Conservation (phyloP, 345 rosid genomes). For the Gossypium longicalyx region DNA sequence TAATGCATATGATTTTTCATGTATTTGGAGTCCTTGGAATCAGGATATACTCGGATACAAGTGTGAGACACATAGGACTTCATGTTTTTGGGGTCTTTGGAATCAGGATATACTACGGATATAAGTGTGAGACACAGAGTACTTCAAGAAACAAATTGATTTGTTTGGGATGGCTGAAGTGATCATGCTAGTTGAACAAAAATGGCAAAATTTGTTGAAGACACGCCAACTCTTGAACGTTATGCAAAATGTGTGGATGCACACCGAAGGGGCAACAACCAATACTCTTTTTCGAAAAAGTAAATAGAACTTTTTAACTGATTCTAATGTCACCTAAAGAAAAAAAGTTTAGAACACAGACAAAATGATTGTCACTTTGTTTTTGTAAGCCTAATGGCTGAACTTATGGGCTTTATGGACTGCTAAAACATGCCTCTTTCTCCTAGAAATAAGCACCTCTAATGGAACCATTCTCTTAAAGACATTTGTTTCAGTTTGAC, state of each 20-base stretch:
- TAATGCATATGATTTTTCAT: not conserved
- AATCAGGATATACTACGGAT: not conserved
- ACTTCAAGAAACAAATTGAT: not conserved
- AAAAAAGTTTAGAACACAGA: not conserved
- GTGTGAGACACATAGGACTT: not conserved
- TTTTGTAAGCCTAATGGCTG: constrained; percentile 12
- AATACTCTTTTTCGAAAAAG: not conserved
- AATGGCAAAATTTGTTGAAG: not conserved
- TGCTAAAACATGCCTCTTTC: constrained; percentile 28
- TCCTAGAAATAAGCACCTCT: constrained; percentile 22
- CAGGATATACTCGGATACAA: not conserved
- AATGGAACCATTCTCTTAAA: constrained; percentile 15
- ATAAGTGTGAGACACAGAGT: not conserved
- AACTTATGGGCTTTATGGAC: not conserved
- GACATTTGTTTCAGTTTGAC: constrained; percentile 21
- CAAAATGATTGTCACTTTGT: constrained; percentile 11
- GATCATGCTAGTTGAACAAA: not conserved
- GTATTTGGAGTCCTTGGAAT: not conserved
- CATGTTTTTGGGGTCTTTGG: too few species aligned
- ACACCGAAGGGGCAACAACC: not conserved
- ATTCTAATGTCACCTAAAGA: not conserved
- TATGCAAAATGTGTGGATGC: constrained; percentile 1
- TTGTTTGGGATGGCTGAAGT: not conserved
- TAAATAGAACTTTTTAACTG: constrained; percentile 5
- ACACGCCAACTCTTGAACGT: not conserved